phyloP scores from a whole-genome alignment of 805 yeast genomes.

The Wickerhamomyces kurtzmanii region DNA sequence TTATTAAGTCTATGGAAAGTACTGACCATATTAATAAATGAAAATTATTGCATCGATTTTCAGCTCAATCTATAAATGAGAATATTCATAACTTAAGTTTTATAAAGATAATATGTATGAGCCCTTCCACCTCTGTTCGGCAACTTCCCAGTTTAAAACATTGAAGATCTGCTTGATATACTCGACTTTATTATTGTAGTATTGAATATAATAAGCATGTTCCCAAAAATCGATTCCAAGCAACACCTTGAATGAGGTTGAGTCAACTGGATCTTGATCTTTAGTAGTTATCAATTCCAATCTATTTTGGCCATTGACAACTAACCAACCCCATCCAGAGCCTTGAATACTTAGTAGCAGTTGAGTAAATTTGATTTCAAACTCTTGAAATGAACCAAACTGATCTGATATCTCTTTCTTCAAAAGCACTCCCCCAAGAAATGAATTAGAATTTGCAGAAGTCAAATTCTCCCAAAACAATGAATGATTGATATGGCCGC shows the following conservation, averaged over 20 bases:
- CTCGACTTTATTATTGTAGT: constrained; percentile 39
- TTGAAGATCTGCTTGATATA: constrained; percentile 42
- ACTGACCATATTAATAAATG: too few species aligned
- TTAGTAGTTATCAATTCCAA: constrained; percentile 34
- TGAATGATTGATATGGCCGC: constrained; percentile 40
- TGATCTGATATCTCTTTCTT: constrained; percentile 28
- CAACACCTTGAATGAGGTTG: constrained; percentile 31
- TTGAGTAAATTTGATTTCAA: constrained; percentile 28
- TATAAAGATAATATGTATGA: too few species aligned
- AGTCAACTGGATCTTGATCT: constrained; percentile 36
- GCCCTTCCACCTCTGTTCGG: constrained; percentile 30
- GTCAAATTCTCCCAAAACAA: constrained; percentile 41
- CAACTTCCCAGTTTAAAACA: constrained; percentile 40
- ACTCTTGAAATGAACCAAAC: constrained; percentile 34
- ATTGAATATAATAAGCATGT: constrained; percentile 43
- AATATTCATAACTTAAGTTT: too few species aligned
- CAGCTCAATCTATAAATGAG: too few species aligned
- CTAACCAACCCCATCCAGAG: constrained; percentile 44
- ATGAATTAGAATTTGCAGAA: constrained; percentile 17
- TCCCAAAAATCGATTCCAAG: constrained; percentile 47
- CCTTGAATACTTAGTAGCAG: constrained; percentile 41
- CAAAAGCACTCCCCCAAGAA: constrained; percentile 30
- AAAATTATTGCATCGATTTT: too few species aligned
- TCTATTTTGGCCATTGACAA: constrained; percentile 26
- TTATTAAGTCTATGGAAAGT: too few species aligned